These are phyloP conservation scores for Bidens hawaiensis DNA, from an alignment of 140 eudicot genomes.

Conservation along the genomic window DNA sequence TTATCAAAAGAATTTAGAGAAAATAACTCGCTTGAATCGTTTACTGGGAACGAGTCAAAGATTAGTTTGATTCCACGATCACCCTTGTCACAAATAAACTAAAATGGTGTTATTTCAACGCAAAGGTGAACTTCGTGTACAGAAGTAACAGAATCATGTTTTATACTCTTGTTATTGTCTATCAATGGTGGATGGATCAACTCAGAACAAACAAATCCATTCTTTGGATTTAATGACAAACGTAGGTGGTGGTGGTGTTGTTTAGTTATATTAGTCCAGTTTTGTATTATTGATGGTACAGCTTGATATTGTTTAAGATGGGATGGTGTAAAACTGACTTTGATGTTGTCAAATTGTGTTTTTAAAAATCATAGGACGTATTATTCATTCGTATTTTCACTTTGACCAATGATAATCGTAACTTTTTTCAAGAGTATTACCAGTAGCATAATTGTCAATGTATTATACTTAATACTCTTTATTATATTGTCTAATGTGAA, in stretches of 20 bases:
- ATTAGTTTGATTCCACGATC: slow-evolving; percentile 51
- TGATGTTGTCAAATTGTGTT: too few relatives aligned
- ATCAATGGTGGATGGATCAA: slow-evolving; percentile 8
- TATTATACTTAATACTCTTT: too few relatives aligned
- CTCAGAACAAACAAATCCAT: slow-evolving; percentile 51
- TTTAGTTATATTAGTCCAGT: background rate
- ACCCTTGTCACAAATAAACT: slow-evolving; percentile 66
- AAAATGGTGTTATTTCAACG: slow-evolving; percentile 3
- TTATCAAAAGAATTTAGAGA: slow-evolving; percentile 71
- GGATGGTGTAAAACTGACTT: background rate
- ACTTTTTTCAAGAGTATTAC: too few relatives aligned
- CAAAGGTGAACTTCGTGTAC: slow-evolving; percentile 1
- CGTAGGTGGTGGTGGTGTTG: too few relatives aligned
- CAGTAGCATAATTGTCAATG: too few relatives aligned
- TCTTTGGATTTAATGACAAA: slow-evolving; percentile 48
- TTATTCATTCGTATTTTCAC: too few relatives aligned
- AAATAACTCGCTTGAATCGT: slow-evolving; percentile 51
- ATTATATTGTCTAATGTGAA: too few relatives aligned
- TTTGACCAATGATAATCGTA: too few relatives aligned
- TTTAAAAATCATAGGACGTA: too few relatives aligned
- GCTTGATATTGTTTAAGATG: background rate
- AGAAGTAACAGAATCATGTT: slow-evolving; percentile 4
- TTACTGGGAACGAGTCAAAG: slow-evolving; percentile 45
- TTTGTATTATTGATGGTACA: slow-evolving; percentile 10
- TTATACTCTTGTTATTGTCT: slow-evolving; percentile 18